Evolutionary conservation across 2,329 filamentous ascomycete species (phyloP), one percentile per base, ranked within the genome.

Genomic region (Diaporthe vaccinii): DNA sequence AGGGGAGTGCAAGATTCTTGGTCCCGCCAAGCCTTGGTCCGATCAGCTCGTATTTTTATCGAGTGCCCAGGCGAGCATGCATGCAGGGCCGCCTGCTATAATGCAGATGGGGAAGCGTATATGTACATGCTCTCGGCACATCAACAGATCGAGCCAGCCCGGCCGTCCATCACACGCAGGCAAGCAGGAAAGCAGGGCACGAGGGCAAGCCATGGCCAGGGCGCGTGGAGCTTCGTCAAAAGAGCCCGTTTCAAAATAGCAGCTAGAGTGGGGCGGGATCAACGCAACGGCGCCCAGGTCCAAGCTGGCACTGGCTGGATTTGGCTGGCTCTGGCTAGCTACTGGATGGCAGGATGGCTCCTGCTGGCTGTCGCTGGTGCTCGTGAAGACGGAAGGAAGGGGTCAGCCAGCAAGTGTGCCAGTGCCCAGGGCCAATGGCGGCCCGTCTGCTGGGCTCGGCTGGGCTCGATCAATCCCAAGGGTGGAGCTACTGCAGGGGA

Each of bases 401-500:
- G 65, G 28, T 39, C 39, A 31, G 39, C 68, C n/a, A 51, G 51
- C 28, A 20, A 20, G n/a, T 28, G 41, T 72, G 28, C 25, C 41
- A 49, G 25, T 17, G 61, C 41, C 44, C 17, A 25, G 39, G 61
- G 31, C 74, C 74, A 75, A 75, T 75, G 39, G 71, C 51, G n/a
- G 53, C 57, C 25, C 44, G 61, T 57, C 36, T 17, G n/a, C 20
- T n/a, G 44, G 69, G 44, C 61, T 34, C 25, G 28, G 20, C n/a
- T 65, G 59, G 61, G n/a, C 22, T 62, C 57, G 74, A 58, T 70
- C 53, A 73, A 58, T 36, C 69, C 67, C 15, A 49, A 28, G 46
- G 22, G 74, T 53, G 71, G 71, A 70, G 59, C 70, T 75, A 74
- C 70, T 73, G 71, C 74, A 75, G 74, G 74, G 74, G 74, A 69